These are phyloP conservation scores for Neurospora cerealis DNA, from an alignment of 495 filamentous ascomycete genomes.

Conservation along the genomic window DNA sequence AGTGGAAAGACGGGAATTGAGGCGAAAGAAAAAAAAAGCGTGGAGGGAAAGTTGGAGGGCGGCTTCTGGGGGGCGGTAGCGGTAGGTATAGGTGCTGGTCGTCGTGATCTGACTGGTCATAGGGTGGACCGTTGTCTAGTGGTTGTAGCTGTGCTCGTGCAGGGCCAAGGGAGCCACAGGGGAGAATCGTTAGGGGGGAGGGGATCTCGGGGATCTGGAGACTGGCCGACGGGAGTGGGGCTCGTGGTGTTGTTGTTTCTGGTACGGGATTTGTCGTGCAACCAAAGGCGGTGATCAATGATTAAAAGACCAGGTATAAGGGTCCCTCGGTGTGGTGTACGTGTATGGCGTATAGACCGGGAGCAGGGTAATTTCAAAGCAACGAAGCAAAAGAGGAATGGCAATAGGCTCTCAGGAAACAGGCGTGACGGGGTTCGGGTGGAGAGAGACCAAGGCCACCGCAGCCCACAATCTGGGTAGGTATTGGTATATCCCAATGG, in stretches of 20 bases:
- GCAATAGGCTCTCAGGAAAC: not conserved
- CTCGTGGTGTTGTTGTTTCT: not conserved
- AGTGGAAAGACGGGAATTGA: slow-evolving; percentile 4
- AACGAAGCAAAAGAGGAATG: not conserved
- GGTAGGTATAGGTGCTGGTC: not conserved
- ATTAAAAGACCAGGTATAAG: not conserved
- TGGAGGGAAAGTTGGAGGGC: not conserved
- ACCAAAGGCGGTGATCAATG: not conserved
- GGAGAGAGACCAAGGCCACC: not conserved
- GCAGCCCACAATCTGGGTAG: not conserved
- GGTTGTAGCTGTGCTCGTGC: not conserved
- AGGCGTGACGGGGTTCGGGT: not conserved
- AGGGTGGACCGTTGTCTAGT: not conserved
- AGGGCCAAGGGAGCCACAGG: not conserved
- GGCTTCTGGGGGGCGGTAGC: not conserved
- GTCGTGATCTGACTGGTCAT: not conserved
- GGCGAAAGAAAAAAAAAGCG: slow-evolving; percentile 1
- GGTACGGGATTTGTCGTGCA: not conserved
- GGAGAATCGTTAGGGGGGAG: not conserved
- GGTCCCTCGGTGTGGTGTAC: not conserved
- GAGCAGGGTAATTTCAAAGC: not conserved
- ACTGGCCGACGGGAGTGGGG: not conserved
- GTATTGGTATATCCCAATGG: not conserved
- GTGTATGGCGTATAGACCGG: not conserved
- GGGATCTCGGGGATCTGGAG: not conserved